These are phyloP conservation scores for Colletotrichum karsti DNA, from an alignment of 2,329 filamentous ascomycete genomes.

Conservation along the genomic window DNA sequence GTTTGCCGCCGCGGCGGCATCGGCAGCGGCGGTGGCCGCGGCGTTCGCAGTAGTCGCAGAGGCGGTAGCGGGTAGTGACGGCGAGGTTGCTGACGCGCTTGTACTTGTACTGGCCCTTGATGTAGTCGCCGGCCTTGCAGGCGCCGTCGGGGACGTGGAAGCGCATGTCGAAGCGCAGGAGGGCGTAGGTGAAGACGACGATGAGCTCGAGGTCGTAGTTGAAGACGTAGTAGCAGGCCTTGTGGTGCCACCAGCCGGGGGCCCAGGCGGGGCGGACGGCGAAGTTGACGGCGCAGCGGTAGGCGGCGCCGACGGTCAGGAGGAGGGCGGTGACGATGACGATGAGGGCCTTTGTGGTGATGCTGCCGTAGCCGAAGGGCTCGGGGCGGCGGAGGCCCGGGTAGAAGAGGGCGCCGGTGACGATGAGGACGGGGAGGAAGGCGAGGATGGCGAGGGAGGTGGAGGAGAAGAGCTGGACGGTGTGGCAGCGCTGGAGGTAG, in stretches of 20 bases:
- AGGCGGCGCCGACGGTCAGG: conserved; percentile 74
- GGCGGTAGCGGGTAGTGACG: not conserved
- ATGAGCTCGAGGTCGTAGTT: conserved; percentile 79
- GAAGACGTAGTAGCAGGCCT: conserved; percentile 81
- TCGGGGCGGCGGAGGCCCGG: conserved; percentile 54
- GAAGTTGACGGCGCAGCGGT: conserved; percentile 70
- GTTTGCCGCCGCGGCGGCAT: not conserved
- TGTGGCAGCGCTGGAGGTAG: conserved; percentile 61
- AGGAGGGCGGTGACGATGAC: conserved; percentile 66
- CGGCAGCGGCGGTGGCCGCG: not conserved
- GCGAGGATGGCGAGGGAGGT: conserved; percentile 70
- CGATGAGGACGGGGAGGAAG: conserved; percentile 69
- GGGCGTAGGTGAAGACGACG: conserved; percentile 72
- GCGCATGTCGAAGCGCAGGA: conserved; percentile 75
- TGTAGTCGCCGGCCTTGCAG: conserved; percentile 62
- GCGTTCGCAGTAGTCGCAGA: too few species aligned
- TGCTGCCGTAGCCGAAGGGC: conserved; percentile 67
- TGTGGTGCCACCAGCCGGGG: conserved; percentile 76
- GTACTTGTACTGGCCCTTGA: conserved; percentile 30
- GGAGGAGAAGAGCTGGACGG: conserved; percentile 72
- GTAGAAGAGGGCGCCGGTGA: conserved; percentile 48
- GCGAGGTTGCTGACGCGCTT: conserved; percentile 21
- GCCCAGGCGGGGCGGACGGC: conserved; percentile 50
- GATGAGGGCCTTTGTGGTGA: conserved; percentile 72
- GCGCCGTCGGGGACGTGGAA: conserved; percentile 73